Percentiles rank a stretch among this genome's conserved stretches.
These are phyloP conservation scores for Solanum chilense DNA, from an alignment of 257 asterid species.

Conservation along the genomic window DNA sequence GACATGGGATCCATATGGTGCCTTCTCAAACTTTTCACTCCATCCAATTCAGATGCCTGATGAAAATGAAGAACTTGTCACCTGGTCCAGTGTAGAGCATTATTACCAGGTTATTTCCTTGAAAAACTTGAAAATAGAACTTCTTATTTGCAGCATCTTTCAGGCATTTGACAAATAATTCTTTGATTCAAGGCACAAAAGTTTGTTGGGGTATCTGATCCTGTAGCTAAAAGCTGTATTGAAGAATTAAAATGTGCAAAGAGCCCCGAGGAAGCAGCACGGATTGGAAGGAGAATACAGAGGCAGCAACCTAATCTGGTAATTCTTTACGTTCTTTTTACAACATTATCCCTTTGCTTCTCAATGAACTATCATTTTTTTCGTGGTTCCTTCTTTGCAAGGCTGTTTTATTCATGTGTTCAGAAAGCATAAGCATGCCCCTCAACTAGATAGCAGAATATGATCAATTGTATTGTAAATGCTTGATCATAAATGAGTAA, in stretches of 20 bases:
- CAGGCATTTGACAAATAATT: background rate
- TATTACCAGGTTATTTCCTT: slow-evolving; percentile 70
- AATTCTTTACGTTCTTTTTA: slow-evolving; percentile 2
- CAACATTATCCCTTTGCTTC: background rate
- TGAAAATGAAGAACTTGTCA: slow-evolving; percentile 45
- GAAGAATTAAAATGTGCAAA: slow-evolving; percentile 58
- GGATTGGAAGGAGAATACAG: slow-evolving; percentile 80
- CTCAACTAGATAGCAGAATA: background rate
- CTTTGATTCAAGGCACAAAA: slow-evolving; percentile 55
- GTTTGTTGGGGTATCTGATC: slow-evolving; percentile 61
- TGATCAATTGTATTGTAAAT: background rate
- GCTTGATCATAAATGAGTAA: background rate
- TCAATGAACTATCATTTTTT: background rate
- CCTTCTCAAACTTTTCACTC: slow-evolving; percentile 88
- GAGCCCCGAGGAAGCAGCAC: slow-evolving; percentile 99
- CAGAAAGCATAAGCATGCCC: background rate
- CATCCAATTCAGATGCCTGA: slow-evolving; percentile 70
- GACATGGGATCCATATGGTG: slow-evolving; percentile 96
- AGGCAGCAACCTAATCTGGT: slow-evolving; percentile 75
- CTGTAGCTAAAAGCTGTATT: slow-evolving; percentile 38
- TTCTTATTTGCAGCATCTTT: background rate
- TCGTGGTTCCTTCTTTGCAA: background rate
- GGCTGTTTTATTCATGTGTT: background rate
- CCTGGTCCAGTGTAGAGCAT: slow-evolving; percentile 95
- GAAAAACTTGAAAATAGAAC: background rate